Percentiles rank a stretch among this genome's conserved stretches.
These are phyloP conservation scores for Sequoia sempervirens DNA, from an alignment of 75 land plant species.

Conservation along the genomic window DNA sequence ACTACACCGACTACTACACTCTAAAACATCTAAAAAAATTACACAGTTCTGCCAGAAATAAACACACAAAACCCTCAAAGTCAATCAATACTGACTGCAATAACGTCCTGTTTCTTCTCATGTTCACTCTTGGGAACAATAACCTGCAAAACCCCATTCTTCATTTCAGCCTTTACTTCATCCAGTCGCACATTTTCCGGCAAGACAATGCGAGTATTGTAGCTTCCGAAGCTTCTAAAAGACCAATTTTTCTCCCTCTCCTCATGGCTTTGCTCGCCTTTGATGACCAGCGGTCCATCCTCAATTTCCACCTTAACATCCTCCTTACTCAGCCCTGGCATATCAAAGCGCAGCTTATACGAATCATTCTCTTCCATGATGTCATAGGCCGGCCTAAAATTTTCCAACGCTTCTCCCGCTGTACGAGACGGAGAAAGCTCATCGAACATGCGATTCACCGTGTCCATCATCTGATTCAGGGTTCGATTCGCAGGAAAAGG, in stretches of 20 bases:
- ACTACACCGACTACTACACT: too few relatives aligned
- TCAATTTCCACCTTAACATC: slow-evolving; percentile 53
- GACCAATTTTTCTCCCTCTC: slow-evolving; percentile 17
- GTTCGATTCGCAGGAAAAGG: neutral
- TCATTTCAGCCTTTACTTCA: slow-evolving; percentile 47
- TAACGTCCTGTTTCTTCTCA: too few relatives aligned
- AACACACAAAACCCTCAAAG: too few relatives aligned
- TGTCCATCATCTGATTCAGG: slow-evolving; percentile 16
- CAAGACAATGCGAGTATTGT: slow-evolving; percentile 33
- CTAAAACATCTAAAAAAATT: too few relatives aligned
- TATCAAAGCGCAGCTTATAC: slow-evolving; percentile 47
- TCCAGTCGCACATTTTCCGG: slow-evolving; percentile 53
- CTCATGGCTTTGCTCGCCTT: slow-evolving; percentile 52
- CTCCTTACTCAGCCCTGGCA: slow-evolving; percentile 68
- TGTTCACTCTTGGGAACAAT: too few relatives aligned
- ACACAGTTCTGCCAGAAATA: too few relatives aligned
- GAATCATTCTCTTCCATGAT: slow-evolving; percentile 33
- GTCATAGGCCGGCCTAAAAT: neutral
- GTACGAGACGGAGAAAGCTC: neutral
- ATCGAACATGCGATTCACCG: slow-evolving; percentile 2
- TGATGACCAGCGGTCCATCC: slow-evolving; percentile 42
- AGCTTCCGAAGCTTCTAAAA: slow-evolving; percentile 39
- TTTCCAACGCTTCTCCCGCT: neutral
- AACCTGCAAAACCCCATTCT: slow-evolving; percentile 70
- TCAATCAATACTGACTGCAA: too few relatives aligned